These are phyloP conservation scores for Phaseolus coccineus DNA, from an alignment of 331 rosid genomes.

Conservation along the genomic window DNA sequence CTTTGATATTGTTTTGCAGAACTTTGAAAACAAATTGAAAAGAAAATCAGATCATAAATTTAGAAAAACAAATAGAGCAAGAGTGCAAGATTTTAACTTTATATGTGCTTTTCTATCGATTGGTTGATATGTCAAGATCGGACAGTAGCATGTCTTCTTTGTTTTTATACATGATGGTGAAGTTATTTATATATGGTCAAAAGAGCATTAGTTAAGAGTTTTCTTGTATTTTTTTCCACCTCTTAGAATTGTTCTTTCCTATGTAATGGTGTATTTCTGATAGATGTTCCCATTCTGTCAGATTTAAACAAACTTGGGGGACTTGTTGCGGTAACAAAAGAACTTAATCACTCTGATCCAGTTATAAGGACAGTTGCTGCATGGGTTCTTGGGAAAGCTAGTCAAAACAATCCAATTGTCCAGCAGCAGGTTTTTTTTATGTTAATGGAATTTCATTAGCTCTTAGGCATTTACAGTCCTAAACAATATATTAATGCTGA, in stretches of 20 bases:
- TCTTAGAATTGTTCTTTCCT: slow-evolving; percentile 10
- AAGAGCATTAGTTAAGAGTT: slow-evolving; percentile 23
- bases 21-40: slow-evolving; percentile 24
- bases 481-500: slow-evolving; percentile 33
- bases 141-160: background rate
- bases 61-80: background rate
- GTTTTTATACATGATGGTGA: slow-evolving; percentile 9
- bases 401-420: slow-evolving; percentile 83
- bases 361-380: slow-evolving; percentile 77
- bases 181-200: background rate
- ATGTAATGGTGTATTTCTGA: slow-evolving; percentile 32
- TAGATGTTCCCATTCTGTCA: slow-evolving; percentile 45
- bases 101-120: background rate
- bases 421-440: slow-evolving; percentile 73
- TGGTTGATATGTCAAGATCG: background rate
- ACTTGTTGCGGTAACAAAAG: slow-evolving; percentile 53
- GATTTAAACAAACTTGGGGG: slow-evolving; percentile 90
- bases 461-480: slow-evolving; percentile 25
- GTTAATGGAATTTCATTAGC: slow-evolving; percentile 11
- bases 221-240: slow-evolving; percentile 29
- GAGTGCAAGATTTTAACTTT: slow-evolving; percentile 10
- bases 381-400: slow-evolving; percentile 86
- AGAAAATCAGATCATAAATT: slow-evolving; percentile 14
- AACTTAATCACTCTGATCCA: slow-evolving; percentile 72
- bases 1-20: background rate